Evolutionary conservation across 2,329 filamentous ascomycete species (phyloP).

Genomic region (Dichotomopilus funicola): DNA sequence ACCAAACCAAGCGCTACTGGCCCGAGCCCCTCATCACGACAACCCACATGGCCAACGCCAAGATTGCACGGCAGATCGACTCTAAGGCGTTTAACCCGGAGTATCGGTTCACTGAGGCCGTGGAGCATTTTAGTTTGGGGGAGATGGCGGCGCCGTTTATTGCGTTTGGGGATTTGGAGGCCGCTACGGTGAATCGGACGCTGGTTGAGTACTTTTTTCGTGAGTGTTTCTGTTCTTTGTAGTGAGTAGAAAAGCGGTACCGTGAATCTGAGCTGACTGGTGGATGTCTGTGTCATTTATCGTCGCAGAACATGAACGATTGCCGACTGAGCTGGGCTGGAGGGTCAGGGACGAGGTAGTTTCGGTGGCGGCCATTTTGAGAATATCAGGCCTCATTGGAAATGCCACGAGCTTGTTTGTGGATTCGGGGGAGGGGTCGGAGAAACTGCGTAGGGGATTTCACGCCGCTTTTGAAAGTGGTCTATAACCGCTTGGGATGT

Average conservation of each 20-base stretch:
- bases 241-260: background rate
- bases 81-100: slow-evolving; percentile 8
- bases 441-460: background rate
- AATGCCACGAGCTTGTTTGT: background rate
- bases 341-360: slow-evolving; percentile 1
- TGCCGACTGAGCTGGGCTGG: slow-evolving; percentile 12
- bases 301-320: slow-evolving; percentile 10
- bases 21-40: background rate
- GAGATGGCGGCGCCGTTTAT: slow-evolving; percentile 11
- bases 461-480: background rate
- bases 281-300: too few species aligned
- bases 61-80: background rate
- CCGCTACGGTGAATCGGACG: slow-evolving; percentile 3
- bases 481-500: background rate
- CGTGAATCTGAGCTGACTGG: background rate
- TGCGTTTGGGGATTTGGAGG: slow-evolving; percentile 9
- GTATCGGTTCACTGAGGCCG: background rate
- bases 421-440: background rate
- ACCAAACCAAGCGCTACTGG: background rate
- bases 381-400: slow-evolving; percentile 4
- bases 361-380: slow-evolving; percentile 1
- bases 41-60: background rate
- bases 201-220: slow-evolving; percentile 10
- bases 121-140: slow-evolving; percentile 4
- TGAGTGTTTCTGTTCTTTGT: background rate